phyloP scores from a whole-genome alignment of 805 yeast genomes.

The Starmerella ratchasimensis region DNA sequence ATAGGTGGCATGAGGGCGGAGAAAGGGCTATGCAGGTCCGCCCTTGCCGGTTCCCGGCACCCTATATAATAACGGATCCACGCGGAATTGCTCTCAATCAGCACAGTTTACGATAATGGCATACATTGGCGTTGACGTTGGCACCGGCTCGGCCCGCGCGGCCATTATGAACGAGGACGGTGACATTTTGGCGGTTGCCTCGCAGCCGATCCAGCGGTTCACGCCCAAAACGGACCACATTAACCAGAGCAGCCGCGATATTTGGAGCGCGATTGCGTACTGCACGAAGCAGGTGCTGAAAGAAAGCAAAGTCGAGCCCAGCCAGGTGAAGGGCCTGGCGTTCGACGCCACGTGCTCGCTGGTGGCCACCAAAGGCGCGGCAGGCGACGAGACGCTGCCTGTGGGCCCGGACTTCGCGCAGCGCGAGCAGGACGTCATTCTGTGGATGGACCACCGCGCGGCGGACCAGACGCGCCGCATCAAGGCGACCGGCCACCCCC shows the following conservation, averaged over 20 bases:
- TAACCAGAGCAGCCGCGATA: slow-evolving; percentile 77
- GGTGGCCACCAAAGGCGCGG: slow-evolving; percentile 49
- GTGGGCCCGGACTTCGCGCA: slow-evolving; percentile 86
- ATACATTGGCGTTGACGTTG: slow-evolving; percentile 82
- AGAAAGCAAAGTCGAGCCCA: slow-evolving; percentile 60
- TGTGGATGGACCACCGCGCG: slow-evolving; percentile 99
- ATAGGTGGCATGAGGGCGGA: too few species aligned
- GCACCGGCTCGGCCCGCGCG: slow-evolving; percentile 97
- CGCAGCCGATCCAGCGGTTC: slow-evolving; percentile 59
- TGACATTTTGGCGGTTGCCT: slow-evolving; percentile 55
- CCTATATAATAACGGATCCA: too few species aligned
- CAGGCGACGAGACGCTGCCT: slow-evolving; percentile 57
- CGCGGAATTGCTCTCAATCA: too few species aligned
- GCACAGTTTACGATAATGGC: too few species aligned
- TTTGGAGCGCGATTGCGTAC: slow-evolving; percentile 72
- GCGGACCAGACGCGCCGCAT: slow-evolving; percentile 63
- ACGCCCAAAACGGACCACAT: slow-evolving; percentile 36
- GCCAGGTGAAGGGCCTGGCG: slow-evolving; percentile 69
- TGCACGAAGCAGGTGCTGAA: slow-evolving; percentile 64
- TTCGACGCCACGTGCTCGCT: slow-evolving; percentile 96
- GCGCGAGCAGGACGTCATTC: slow-evolving; percentile 61
- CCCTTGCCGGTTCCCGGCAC: too few species aligned
- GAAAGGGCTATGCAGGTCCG: too few species aligned
- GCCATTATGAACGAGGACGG: slow-evolving; percentile 78
- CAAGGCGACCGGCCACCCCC: slow-evolving; percentile 65